Conservation (phyloP, 2,329 filamentous ascomycete genomes). For the Aspergillus costaricaensis region DNA sequence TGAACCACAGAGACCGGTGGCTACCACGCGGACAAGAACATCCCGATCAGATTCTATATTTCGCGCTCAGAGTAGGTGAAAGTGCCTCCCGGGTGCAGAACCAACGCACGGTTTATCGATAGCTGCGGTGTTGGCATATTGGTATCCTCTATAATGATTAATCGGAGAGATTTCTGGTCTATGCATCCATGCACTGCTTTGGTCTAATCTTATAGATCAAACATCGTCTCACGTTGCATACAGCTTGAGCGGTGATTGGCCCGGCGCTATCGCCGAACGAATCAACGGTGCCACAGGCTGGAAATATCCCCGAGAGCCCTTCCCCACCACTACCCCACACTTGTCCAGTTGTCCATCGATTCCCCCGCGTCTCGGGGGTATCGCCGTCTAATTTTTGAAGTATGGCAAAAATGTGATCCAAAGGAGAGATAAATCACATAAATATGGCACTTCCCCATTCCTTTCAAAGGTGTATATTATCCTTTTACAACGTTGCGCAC, state of each 20-base stretch:
- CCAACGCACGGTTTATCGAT: neutral
- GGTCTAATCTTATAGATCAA: neutral
- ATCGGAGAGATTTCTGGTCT: neutral
- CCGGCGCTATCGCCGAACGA: neutral
- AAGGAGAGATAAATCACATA: neutral
- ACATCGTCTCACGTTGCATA: no score
- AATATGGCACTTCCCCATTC: neutral
- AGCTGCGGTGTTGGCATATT: neutral
- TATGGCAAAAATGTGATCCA: neutral
- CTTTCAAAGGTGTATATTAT: no score
- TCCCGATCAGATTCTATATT: conserved; percentile 53
- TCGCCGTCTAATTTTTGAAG: neutral
- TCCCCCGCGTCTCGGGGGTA: neutral
- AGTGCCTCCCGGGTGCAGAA: neutral
- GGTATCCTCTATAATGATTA: neutral
- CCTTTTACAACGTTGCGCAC: neutral
- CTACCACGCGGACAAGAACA: conserved; percentile 74
- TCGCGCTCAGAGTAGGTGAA: conserved; percentile 7
- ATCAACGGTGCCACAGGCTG: neutral
- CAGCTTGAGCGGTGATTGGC: neutral
- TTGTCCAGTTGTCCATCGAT: neutral
- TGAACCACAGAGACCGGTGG: conserved; percentile 81
- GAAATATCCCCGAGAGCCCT: neutral
- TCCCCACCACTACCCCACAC: neutral
- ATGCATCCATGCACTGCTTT: neutral